These are phyloP conservation scores for Trypanosoma caninum DNA, from an alignment of 208 protist genomes.

Conservation along the genomic window DNA sequence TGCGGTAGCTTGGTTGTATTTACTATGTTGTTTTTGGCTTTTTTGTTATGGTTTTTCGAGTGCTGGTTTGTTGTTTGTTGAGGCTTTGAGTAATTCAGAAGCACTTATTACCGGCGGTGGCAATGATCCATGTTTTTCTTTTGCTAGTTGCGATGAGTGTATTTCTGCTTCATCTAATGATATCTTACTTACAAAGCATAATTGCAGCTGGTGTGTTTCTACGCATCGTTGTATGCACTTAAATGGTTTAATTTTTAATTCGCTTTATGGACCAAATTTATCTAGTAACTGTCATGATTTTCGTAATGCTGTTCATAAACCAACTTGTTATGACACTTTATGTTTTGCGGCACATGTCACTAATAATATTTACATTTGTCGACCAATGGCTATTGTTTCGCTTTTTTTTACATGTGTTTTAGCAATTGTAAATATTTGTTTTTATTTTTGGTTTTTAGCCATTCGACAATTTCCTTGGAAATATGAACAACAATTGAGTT, in stretches of 20 bases:
- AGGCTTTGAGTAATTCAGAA: neutral
- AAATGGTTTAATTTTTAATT: conserved; percentile 28
- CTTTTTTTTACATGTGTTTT: conserved; percentile 40
- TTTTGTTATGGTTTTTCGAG: conserved; percentile 2
- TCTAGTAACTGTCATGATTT: conserved; percentile 36
- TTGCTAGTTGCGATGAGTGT: conserved; percentile 46
- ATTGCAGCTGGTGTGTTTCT: conserved; percentile 48
- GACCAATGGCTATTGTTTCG: conserved; percentile 25
- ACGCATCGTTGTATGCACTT: conserved; percentile 37
- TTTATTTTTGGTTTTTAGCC: conserved; percentile 40
- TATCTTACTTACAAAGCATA: conserved; percentile 34
- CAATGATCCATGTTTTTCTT: conserved; percentile 27
- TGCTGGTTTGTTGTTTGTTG: neutral
- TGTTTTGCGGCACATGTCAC: conserved; percentile 42
- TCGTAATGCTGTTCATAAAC: conserved; percentile 30
- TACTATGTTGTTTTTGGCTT: neutral
- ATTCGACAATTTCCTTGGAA: conserved; percentile 58
- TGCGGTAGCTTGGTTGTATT: no score
- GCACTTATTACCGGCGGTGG: neutral
- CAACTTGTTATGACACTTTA: conserved; percentile 46
- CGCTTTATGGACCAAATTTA: neutral
- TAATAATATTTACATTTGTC: conserved; percentile 75
- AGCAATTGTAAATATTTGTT: conserved; percentile 23
- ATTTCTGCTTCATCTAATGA: conserved; percentile 53
- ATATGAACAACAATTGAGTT: conserved; percentile 45